phyloP scores from a whole-genome alignment of 225 moss, liverwort and hornwort species.

The Physcomitrellopsis africana region DNA sequence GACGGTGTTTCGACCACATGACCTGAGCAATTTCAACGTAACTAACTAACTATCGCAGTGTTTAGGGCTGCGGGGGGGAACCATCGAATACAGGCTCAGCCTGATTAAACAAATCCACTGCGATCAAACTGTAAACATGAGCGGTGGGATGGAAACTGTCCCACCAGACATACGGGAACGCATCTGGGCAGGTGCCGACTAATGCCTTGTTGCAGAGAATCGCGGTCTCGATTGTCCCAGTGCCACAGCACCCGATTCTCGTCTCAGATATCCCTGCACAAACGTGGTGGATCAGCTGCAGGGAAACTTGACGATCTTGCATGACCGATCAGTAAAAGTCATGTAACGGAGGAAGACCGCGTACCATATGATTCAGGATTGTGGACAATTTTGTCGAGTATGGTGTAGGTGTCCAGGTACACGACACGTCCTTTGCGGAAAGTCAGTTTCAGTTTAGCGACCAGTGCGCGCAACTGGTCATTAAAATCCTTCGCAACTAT shows the following conservation, averaged over 20 bases:
- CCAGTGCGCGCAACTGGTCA: neutral
- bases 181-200: conserved; percentile 61
- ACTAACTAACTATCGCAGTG: too few species aligned
- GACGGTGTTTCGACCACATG: too few species aligned
- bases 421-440: conserved; percentile 47
- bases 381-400: conserved; percentile 17
- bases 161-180: conserved; percentile 58
- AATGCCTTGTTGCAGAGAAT: conserved; percentile 65
- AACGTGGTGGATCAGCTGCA: neutral
- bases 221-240: conserved; percentile 53
- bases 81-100: neutral
- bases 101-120: conserved; percentile 1
- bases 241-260: conserved; percentile 63
- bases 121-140: conserved; percentile 40
- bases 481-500: conserved; percentile 37
- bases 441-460: conserved; percentile 22
- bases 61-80: conserved; percentile 24
- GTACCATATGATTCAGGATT: conserved; percentile 53
- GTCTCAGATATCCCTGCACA: conserved; percentile 36
- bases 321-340: too few species aligned
- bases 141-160: conserved; percentile 77
- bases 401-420: conserved; percentile 34
- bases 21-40: too few species aligned
- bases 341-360: too few species aligned
- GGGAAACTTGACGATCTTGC: too few species aligned